Base-by-base conservation (phyloP, 1,284 basidiomycete genomes). In the Cryptococcus maquisensis region DNA sequence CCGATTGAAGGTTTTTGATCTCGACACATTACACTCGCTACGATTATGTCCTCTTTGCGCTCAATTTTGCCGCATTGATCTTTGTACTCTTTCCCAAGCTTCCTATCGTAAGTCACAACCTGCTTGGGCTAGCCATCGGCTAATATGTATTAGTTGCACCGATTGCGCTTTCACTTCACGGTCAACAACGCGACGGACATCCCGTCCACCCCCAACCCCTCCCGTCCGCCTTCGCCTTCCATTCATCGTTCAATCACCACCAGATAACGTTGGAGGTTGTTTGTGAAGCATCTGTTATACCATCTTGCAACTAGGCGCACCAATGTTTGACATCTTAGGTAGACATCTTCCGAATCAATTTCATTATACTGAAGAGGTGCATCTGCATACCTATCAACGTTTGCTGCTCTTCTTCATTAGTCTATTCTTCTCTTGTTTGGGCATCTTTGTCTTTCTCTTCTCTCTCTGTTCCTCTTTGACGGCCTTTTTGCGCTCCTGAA, bases 11-110 rank as follows among this genome's bases (percentile, higher is more conserved):
- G 36, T 98, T 98, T 79, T 82, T 99, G 46, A 85, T 91, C 51
- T 98, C 95, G 21, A 99, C 96, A 0, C 95, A 98, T 74, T 99
- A 98, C 80, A 97, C 95, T 46, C 88, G 92, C 69, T 95, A 95
- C 71, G 85, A 96, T 66, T 91, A 90, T 20, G 88, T 86, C 81
- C 74, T 96, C 40, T 99, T 99, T 72, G 85, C 88, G 21, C 80
- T 99, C 70, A 98, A 98, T 73, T 82, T 98, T 61, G 81, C 85
- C 3, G 88, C 90, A 1, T 82, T 96, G 28, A 79, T 95, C 36
- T 86, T 91, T 51, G 79, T 79, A 10, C 83, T 99, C 47, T 86
- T 98, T 67, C 94, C 96, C 44, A 98, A 98, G 78, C 82, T 98
- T n/a, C 95, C 95, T 44, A 61, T 71, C 12, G 76, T 77, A 52